Evolutionary conservation across 1,284 basidiomycete species (phyloP), one percentile per base, ranked within the genome.

Genomic region (Cryptococcus deneoformans): DNA sequence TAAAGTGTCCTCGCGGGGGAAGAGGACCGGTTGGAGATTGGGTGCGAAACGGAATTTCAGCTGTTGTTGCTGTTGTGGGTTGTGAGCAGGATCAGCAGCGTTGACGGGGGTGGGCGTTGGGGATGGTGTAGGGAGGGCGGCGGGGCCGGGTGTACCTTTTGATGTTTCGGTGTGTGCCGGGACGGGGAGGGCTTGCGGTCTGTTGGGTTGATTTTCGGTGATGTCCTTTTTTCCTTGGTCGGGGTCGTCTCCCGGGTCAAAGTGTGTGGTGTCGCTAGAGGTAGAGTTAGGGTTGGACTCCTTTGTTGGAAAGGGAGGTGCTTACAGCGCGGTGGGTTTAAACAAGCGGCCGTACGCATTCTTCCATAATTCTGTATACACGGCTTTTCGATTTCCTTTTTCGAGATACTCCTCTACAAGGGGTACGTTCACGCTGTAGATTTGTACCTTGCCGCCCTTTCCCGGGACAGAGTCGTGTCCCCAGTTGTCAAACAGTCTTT

Each of bases 31-130:
- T 11, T 78, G 78, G 79, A 94, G 85, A 52, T 90, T 86, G 12
- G 93, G 92, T 29, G 85, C 81, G 71, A 91, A 96, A 70, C 85
- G 85, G 81, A 95, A 96, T 38, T 82, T 77, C 51, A 94, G 80
- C 56, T 59, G 70, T 16, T 58, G 14, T 11, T 35, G 20, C 37
- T 49, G 46, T 40, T 52, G n/a, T 39, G 36, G n/a, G 40, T 35
- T 12, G 39, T 42, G 37, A 12, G 56, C 48, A 39, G 49, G 36
- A n/a, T 48, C 16, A 40, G 49, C 16, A 36, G n/a, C 5, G 20
- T 20, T 20, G 20, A 20, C 20, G 10, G 49, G 59, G 42, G 51
- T 50, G 46, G 49, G 50, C 29, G 53, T 29, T 14, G 66, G 54
- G 29, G 44, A 45, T 9, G 66, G 66, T 36, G 63, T 66, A 0